phyloP scores from a whole-genome alignment of 2,329 filamentous ascomycete species.

The Colletotrichum caudatum region DNA sequence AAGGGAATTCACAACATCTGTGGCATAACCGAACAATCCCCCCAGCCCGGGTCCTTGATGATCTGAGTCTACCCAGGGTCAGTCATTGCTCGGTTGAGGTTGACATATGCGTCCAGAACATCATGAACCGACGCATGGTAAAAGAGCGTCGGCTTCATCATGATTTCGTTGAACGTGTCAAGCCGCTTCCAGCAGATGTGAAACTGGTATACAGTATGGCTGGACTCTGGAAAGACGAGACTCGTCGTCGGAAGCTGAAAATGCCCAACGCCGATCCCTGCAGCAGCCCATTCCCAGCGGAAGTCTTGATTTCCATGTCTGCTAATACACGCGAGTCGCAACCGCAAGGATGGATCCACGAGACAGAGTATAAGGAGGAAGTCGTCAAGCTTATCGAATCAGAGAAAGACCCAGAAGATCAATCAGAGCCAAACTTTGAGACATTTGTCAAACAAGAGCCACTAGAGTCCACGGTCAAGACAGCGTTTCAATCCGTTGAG shows the following conservation, averaged over 20 bases:
- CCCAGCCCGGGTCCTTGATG: constrained; percentile 68
- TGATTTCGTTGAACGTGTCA: constrained; percentile 81
- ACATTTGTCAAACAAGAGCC: constrained; percentile 70
- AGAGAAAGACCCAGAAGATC: constrained; percentile 67
- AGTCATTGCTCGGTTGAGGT: constrained; percentile 93
- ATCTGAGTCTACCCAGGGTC: constrained; percentile 75
- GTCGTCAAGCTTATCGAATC: constrained; percentile 72
- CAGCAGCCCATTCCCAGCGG: constrained; percentile 82
- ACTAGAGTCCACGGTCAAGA: constrained; percentile 74
- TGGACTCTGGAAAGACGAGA: constrained; percentile 91
- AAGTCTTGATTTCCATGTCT: constrained; percentile 89
- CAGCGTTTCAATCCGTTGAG: constrained; percentile 84
- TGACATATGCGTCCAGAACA: constrained; percentile 89
- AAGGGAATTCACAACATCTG: constrained; percentile 70
- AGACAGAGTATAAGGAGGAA: constrained; percentile 81
- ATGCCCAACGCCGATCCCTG: constrained; percentile 74
- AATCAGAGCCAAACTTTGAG: constrained; percentile 68
- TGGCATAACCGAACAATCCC: constrained; percentile 86
- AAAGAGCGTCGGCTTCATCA: constrained; percentile 85
- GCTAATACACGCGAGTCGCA: constrained; percentile 80
- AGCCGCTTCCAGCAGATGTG: constrained; percentile 73
- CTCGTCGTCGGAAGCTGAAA: constrained; percentile 77
- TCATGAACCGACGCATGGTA: constrained; percentile 83
- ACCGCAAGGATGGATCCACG: constrained; percentile 90
- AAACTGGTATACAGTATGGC: constrained; percentile 96